Conservation (phyloP, 2,329 filamentous ascomycete genomes). For the Fusarium robinianum region DNA sequence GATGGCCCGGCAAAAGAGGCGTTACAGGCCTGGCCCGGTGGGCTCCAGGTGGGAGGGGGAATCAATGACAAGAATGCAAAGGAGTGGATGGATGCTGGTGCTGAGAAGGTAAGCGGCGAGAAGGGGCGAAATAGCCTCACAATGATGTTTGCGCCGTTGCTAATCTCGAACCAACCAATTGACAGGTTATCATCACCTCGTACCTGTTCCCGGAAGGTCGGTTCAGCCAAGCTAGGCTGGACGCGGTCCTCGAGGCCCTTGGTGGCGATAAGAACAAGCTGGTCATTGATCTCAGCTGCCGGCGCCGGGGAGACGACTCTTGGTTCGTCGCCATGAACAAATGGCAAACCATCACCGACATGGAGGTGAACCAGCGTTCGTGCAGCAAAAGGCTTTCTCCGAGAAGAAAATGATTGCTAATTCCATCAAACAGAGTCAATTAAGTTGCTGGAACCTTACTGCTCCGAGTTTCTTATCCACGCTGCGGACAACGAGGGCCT, state of each 20-base stretch:
- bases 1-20: conserved; percentile 78
- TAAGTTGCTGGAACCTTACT: conserved; percentile 80
- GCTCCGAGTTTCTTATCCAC: conserved; percentile 95
- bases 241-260: conserved; percentile 73
- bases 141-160: no score
- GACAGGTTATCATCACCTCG: conserved; percentile 93
- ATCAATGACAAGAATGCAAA: conserved; percentile 84
- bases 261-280: conserved; percentile 77
- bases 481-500: conserved; percentile 96
- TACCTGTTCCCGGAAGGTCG: conserved; percentile 85
- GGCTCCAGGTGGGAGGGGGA: conserved; percentile 90
- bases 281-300: conserved; percentile 93
- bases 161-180: no score
- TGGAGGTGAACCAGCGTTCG: conserved; percentile 85
- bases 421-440: conserved; percentile 72
- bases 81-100: conserved; percentile 85
- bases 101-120: conserved; percentile 71
- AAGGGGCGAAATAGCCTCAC: conserved; percentile 11
- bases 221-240: conserved; percentile 78
- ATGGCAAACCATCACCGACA: conserved; percentile 97
- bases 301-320: conserved; percentile 67
- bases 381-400: conserved; percentile 6
- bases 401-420: conserved; percentile 16
- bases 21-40: conserved; percentile 74
- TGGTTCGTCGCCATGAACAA: conserved; percentile 99